Conservation (phyloP, 257 asterid genomes). For the Nicotiana benthamiana region DNA sequence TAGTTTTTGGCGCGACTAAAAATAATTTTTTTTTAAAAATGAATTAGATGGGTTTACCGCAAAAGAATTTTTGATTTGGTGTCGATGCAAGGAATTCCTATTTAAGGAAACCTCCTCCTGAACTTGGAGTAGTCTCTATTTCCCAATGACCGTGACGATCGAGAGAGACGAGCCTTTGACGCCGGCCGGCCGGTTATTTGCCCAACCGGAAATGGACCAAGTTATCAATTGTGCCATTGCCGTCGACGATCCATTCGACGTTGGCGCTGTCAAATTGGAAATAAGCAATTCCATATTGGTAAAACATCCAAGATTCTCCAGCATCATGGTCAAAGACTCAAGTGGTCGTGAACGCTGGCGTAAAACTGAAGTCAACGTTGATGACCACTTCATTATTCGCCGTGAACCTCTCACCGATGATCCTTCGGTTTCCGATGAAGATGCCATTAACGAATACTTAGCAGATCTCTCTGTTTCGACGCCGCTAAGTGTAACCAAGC, state of each 20-base stretch:
- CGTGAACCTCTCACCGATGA: conserved; percentile 23
- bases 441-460: conserved; percentile 46
- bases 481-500: conserved; percentile 50
- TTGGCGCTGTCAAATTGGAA: conserved; percentile 29
- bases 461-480: conserved; percentile 48
- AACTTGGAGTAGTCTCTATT: not conserved
- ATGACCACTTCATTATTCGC: conserved; percentile 46
- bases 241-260: conserved; percentile 27
- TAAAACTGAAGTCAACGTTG: conserved; percentile 38
- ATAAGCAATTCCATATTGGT: conserved; percentile 37
- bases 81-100: not conserved
- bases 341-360: conserved; percentile 64
- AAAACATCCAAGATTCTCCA: conserved; percentile 61
- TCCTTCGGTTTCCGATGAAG: conserved; percentile 34
- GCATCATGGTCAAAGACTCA: conserved; percentile 52
- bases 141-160: not conserved
- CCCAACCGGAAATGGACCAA: conserved; percentile 39
- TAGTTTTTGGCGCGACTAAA: too few species aligned
- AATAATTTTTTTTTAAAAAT: too few species aligned
- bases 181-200: conserved; percentile 64
- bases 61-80: too few species aligned
- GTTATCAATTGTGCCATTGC: conserved; percentile 45
- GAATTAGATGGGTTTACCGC: too few species aligned
- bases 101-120: not conserved
- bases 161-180: conserved; percentile 55